Base-by-base conservation (phyloP, 169 alveolate species). In the Plasmodium berghei region DNA sequence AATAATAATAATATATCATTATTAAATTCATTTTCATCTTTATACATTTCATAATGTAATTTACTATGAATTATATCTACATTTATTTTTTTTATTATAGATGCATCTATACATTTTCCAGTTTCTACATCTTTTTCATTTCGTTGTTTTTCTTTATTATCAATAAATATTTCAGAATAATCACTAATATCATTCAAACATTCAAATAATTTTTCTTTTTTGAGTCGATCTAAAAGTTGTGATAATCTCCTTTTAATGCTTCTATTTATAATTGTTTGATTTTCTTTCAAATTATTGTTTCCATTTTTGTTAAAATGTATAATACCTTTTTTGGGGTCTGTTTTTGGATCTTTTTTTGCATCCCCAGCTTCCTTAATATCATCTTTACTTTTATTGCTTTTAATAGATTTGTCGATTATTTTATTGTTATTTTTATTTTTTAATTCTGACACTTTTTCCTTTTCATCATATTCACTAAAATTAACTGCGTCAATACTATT, bases 181-280 rank as follows among this genome's bases (percentile, higher is more conserved):
- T 74, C 88, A 54, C 63, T 75, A 16, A 42, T 10, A 42, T 73
- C 72, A 22, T 24, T 59, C n/a, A 77, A 5, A 2, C 6, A 24
- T 9, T 77, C 42, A 34, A 62, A 77, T 22, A 63, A 26, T 20
- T 64, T 22, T 56, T 77, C 66, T 42, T 52, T 77, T 58, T 52
- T 62, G 71, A 77, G 26, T 9, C 22, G 24, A 16, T 77, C 89
- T 18, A 77, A 16, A 9, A 77, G 28, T 52, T 77, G 89, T 5
- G 89, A 77, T 9, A 77, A 34, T 58, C 89, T 46, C 28, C 89
- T 63, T 18, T 77, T 77, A n/a, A 77, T 45, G 28, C 89, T 77
- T 52, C 89, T 52, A 40, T 75, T 75, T 16, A 75, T 16, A n/a
- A 24, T 4, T 0, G 40, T 5, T 14, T 63, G 61, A 22, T 46